Percentiles rank a stretch among this genome's conserved stretches.
Evolutionary conservation across 2,329 filamentous ascomycete species (phyloP).

Genomic region (Magnaporthiopsis incrustans): DNA sequence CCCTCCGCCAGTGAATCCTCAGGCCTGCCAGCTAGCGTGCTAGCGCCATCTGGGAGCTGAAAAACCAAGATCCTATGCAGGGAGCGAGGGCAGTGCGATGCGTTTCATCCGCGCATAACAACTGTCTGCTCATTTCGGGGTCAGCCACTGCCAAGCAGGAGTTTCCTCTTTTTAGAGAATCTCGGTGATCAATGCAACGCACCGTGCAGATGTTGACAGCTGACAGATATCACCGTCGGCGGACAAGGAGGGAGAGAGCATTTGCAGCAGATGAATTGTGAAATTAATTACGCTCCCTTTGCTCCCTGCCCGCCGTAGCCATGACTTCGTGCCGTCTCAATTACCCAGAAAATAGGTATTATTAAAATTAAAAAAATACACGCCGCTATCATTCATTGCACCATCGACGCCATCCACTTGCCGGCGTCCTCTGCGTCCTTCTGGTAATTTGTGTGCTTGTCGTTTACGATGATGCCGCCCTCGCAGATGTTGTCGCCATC

Average conservation of each 20-base stretch:
- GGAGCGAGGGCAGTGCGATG: background rate
- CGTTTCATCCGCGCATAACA: background rate
- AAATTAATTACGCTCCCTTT: background rate
- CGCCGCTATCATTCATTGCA: background rate
- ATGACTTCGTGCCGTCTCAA: background rate
- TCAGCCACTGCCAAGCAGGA: background rate
- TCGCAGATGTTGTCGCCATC: constrained; percentile 1
- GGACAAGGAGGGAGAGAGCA: too few relatives aligned
- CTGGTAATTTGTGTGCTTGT: constrained; percentile 2
- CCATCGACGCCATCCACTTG: background rate
- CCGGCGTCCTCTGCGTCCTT: background rate
- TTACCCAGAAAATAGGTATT: too few relatives aligned
- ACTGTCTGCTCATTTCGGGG: background rate
- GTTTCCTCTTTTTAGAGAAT: background rate
- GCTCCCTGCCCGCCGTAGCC: background rate
- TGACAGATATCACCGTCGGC: too few relatives aligned
- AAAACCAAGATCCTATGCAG: background rate
- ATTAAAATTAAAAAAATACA: too few relatives aligned
- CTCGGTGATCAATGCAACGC: too few relatives aligned
- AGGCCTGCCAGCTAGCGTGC: too few relatives aligned
- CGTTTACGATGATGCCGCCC: background rate
- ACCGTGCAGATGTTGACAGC: too few relatives aligned
- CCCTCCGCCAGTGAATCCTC: background rate
- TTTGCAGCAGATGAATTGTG: too few relatives aligned
- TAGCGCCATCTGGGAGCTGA: background rate